Evolutionary conservation across 1,139 yeast species (phyloP).

Genomic region (Sugiyamaella sp.): DNA sequence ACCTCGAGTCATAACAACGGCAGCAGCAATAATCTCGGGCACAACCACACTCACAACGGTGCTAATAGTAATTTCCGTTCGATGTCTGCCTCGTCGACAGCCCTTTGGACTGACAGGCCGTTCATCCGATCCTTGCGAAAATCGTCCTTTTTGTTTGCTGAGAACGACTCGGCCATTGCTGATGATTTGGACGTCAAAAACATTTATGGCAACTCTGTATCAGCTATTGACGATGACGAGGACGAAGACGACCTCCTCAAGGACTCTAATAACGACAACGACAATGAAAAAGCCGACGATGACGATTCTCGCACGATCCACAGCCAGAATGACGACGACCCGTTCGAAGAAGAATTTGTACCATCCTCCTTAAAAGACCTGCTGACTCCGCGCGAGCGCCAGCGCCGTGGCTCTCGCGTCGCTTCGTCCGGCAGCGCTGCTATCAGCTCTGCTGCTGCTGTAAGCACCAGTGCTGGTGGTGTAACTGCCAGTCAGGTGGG

Average conservation of each 20-base stretch:
- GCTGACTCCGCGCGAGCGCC: constrained; percentile 75
- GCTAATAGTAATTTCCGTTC: constrained; percentile 16
- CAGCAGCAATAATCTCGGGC: constrained; percentile 2
- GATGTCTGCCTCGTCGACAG: constrained; percentile 24
- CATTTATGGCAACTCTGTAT: constrained; percentile 32
- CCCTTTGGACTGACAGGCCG: constrained; percentile 23
- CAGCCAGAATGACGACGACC: constrained; percentile 20
- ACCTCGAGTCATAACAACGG: background rate
- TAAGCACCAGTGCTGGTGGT: background rate
- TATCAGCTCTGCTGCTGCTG: constrained; percentile 1
- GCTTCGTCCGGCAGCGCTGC: constrained; percentile 34
- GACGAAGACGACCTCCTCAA: constrained; percentile 29
- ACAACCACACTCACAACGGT: too few relatives aligned
- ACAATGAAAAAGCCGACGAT: constrained; percentile 9
- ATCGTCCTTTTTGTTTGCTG: constrained; percentile 27
- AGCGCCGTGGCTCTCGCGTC: constrained; percentile 61
- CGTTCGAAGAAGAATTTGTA: constrained; percentile 69
- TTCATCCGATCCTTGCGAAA: constrained; percentile 18
- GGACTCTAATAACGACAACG: background rate
- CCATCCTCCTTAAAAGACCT: constrained; percentile 75
- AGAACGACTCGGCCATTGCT: constrained; percentile 47
- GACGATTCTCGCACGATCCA: constrained; percentile 19
- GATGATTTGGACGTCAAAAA: constrained; percentile 46
- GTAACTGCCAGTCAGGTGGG: background rate
- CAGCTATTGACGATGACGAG: constrained; percentile 51